Percentiles rank a stretch among this genome's conserved stretches.
Conservation (phyloP, 345 rosid species). For the Salix dunnii region DNA sequence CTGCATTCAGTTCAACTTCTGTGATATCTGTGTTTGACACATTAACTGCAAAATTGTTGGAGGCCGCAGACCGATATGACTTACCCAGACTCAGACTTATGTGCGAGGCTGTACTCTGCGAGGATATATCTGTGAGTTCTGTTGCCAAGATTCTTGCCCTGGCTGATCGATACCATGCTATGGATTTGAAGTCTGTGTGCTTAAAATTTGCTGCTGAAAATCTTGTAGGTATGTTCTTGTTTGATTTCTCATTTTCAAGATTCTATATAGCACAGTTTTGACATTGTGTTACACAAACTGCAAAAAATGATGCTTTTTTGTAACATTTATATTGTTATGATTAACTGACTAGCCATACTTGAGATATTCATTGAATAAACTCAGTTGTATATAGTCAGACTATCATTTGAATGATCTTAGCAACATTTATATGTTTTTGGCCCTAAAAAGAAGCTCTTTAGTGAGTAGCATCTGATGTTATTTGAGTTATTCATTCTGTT, state of each 20-base stretch:
- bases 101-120: constrained; percentile 88
- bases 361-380: not conserved
- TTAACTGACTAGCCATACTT: not conserved
- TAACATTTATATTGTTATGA: not conserved
- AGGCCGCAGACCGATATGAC: constrained; percentile 77
- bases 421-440: not conserved
- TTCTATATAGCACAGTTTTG: not conserved
- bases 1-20: constrained; percentile 47
- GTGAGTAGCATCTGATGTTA: not conserved
- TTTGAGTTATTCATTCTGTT: not conserved
- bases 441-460: not conserved
- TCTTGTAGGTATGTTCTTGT: constrained; percentile 57
- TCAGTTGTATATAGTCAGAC: not conserved
- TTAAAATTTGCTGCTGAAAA: constrained; percentile 90
- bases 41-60: constrained; percentile 70
- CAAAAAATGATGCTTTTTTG: not conserved
- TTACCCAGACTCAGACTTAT: constrained; percentile 76
- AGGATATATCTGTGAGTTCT: constrained; percentile 67
- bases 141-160: constrained; percentile 76
- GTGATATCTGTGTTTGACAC: constrained; percentile 50
- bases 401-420: not conserved
- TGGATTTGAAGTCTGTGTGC: constrained; percentile 73
- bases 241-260: constrained; percentile 1
- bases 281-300: constrained; percentile 1
- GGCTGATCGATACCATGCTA: constrained; percentile 72